Evolutionary conservation across 345 rosid genomes (phyloP).

Genomic region (Eucalyptus viminalis): DNA sequence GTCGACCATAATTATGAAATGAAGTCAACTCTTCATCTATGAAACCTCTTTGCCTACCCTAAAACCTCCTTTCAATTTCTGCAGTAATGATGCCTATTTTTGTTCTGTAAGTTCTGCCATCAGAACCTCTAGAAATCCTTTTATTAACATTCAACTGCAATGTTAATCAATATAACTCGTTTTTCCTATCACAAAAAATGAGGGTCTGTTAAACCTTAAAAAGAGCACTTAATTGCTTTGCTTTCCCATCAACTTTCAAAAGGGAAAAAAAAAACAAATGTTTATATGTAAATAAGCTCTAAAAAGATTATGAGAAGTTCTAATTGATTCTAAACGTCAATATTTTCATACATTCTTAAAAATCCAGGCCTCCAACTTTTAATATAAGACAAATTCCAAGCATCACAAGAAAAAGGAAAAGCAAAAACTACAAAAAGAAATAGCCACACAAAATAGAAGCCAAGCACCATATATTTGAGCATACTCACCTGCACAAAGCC

Average conservation of each 20-base stretch:
- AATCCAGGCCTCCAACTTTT: neutral
- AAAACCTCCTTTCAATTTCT: neutral
- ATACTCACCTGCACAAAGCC: conserved; percentile 88
- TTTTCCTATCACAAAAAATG: neutral
- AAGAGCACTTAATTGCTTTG: neutral
- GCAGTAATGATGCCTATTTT: neutral
- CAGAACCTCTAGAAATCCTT: neutral
- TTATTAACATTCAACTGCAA: neutral
- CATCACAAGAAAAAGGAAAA: neutral
- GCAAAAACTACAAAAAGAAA: neutral
- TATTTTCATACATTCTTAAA: neutral
- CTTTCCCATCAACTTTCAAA: neutral
- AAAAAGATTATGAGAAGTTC: neutral
- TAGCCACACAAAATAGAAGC: neutral
- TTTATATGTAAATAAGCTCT: neutral
- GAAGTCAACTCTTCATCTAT: neutral
- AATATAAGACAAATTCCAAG: neutral
- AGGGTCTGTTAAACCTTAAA: neutral
- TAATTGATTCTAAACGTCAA: neutral
- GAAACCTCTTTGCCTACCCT: neutral
- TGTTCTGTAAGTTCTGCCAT: neutral
- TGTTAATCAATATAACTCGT: neutral
- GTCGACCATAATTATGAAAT: neutral
- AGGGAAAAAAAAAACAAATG: neutral
- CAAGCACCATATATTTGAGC: neutral